Base-by-base conservation (phyloP, 257 asterid genomes). In the Nicotiana undulata region DNA sequence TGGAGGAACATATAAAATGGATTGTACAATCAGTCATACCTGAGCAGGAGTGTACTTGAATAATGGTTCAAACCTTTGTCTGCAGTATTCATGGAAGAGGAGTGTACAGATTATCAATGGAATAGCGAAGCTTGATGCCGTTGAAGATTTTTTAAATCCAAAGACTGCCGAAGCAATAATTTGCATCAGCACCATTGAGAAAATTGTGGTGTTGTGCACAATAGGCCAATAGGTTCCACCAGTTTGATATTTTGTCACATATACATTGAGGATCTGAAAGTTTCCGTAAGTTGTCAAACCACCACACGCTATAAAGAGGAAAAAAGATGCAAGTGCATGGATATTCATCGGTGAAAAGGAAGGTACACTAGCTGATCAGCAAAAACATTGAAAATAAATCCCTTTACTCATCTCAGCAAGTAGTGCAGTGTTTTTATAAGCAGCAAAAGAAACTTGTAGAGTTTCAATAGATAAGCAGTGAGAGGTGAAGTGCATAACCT, bases 221-320 rank as follows among this genome's bases (percentile, higher is more conserved):
- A 87, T 74, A 63, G 88, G 90, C 90, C 90, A 87, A 65, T 85
- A 87, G 44, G 78, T 79, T 77, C 90, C 90, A 31, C 87, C 88
- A 32, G 85, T 87, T 70, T 87, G 83, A 75, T 87, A 87, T 82
- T 79, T 76, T 52, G 87, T 83, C 63, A 76, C 81, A 68, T 87
- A 87, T 15, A 87, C 90, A 76, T 83, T 83, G 72, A 87, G 80
- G 75, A 87, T 77, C 90, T 87, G 90, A 81, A 76, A 28, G 32
- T 20, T 79, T 24, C 78, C 9, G 15, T 5, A 75, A 56, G 51
- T 28, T 16, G 22, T 20, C 28, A 70, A 13, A 60, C 63, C 77
- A 34, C 24, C 77, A 34, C 24, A 59, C 79, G 58, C 8, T 31
- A 26, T 53, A 12, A 65, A 66, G 66, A 61, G 67, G 61, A 59